Percentiles rank a stretch among this genome's conserved stretches.
phyloP scores from a whole-genome alignment of 83 land plant genomes.

The Picea abies region DNA sequence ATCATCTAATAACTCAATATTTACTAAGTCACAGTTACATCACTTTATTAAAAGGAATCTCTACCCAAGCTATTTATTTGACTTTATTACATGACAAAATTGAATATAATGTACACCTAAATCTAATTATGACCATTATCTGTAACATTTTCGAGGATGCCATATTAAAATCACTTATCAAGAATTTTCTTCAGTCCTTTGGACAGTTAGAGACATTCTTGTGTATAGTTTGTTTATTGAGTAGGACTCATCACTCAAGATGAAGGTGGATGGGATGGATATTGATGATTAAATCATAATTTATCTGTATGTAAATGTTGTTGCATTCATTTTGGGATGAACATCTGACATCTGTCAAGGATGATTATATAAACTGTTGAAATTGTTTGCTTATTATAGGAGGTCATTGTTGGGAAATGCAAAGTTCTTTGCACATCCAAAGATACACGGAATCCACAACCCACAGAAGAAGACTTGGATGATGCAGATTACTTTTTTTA shows the following conservation, averaged over 20 bases:
- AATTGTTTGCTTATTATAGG: constrained; percentile 36
- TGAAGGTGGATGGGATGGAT: background rate
- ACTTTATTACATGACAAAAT: too few species aligned
- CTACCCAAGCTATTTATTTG: too few species aligned
- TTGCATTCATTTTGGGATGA: background rate
- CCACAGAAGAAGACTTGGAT: constrained; percentile 48
- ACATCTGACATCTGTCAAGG: background rate
- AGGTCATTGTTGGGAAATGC: constrained; percentile 71
- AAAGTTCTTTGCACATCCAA: constrained; percentile 68
- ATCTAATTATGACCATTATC: too few species aligned
- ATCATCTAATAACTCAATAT: too few species aligned
- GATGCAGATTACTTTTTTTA: constrained; percentile 56
- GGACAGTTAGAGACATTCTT: background rate
- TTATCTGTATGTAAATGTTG: background rate
- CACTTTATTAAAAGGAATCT: too few species aligned
- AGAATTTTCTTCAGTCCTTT: background rate
- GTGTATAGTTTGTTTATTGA: too few species aligned
- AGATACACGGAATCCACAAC: constrained; percentile 65
- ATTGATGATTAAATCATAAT: background rate
- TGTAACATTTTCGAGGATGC: background rate
- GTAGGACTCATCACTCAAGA: background rate
- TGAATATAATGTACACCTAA: too few species aligned
- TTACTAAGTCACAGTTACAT: too few species aligned
- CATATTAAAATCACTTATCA: background rate
- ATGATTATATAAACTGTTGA: background rate